Conservation (phyloP, 2,329 filamentous ascomycete species). For the Endocalyx cinctus region DNA sequence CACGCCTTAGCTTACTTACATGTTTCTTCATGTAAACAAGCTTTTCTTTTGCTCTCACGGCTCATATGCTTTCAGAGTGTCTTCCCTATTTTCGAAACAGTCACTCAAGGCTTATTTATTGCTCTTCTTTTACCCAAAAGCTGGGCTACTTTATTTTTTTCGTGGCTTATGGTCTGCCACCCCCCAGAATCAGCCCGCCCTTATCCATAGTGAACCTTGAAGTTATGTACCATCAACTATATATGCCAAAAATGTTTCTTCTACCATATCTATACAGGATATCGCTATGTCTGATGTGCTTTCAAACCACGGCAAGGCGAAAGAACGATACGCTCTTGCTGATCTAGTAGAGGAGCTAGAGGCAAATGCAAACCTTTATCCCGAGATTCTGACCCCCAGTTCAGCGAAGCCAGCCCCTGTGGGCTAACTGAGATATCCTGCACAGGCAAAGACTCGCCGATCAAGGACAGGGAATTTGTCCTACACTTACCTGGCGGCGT, state of each 20-base stretch:
- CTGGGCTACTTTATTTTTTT: conserved; percentile 1
- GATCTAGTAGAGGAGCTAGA: conserved; percentile 3
- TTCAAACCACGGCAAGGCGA: conserved; percentile 6
- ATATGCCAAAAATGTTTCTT: conserved; percentile 1
- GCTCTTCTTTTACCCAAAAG: conserved; percentile 1
- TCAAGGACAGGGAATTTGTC: conserved; percentile 9
- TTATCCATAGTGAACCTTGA: conserved; percentile 9
- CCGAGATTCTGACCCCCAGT: conserved; percentile 1
- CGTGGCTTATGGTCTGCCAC: conserved; percentile 7
- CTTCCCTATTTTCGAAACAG: conserved; percentile 9
- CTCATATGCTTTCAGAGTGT: too few species aligned
- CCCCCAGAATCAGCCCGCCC: conserved; percentile 4
- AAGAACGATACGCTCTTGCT: conserved; percentile 4
- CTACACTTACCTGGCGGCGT: conserved; percentile 17
- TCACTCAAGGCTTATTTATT: conserved; percentile 11
- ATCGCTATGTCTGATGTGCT: conserved; percentile 1
- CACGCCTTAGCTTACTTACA: too few species aligned
- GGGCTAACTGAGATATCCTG: conserved; percentile 15
- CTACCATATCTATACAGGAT: conserved; percentile 2
- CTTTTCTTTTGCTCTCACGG: too few species aligned
- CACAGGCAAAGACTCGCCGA: conserved; percentile 1
- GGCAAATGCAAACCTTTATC: conserved; percentile 2
- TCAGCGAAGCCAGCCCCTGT: conserved; percentile 8
- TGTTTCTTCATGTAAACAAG: too few species aligned
- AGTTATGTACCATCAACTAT: conserved; percentile 4